Percentiles rank a stretch among this genome's conserved stretches.
phyloP scores from a whole-genome alignment of 2,329 filamentous ascomycete genomes.

The Coniosporium tulheliwenetii region DNA sequence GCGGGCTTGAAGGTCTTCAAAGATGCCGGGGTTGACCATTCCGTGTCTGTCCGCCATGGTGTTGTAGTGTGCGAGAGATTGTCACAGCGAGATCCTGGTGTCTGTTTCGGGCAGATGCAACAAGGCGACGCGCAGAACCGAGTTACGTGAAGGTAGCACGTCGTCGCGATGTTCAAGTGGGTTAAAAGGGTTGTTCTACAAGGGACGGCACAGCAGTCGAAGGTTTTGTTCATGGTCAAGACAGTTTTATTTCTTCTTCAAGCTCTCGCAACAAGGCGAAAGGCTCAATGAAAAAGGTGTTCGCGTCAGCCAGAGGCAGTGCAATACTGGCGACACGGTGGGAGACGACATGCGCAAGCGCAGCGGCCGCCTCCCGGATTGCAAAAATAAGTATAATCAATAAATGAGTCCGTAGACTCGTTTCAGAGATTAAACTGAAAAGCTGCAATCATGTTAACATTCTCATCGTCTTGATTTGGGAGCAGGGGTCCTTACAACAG shows the following conservation, averaged over 20 bases:
- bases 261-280: constrained; percentile 1
- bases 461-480: too few relatives aligned
- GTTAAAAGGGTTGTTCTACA: too few relatives aligned
- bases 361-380: not conserved
- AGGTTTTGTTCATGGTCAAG: not conserved
- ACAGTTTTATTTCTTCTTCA: constrained; percentile 1
- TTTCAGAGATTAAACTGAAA: not conserved
- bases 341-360: not conserved
- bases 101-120: not conserved
- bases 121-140: not conserved
- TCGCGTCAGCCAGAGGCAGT: not conserved
- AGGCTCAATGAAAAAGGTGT: constrained; percentile 1
- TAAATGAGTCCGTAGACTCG: not conserved
- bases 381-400: not conserved
- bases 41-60: constrained; percentile 19
- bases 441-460: too few relatives aligned
- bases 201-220: too few relatives aligned
- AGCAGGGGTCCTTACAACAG: too few relatives aligned
- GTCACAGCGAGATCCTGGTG: not conserved
- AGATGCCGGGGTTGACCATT: constrained; percentile 69
- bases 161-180: not conserved
- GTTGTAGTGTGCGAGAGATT: not conserved
- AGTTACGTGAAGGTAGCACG: not conserved
- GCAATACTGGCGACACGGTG: not conserved
- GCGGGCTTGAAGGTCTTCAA: constrained; percentile 72